These are phyloP conservation scores for Rhizopogon sp. DNA, from an alignment of 768 basidiomycete species.

Conservation along the genomic window DNA sequence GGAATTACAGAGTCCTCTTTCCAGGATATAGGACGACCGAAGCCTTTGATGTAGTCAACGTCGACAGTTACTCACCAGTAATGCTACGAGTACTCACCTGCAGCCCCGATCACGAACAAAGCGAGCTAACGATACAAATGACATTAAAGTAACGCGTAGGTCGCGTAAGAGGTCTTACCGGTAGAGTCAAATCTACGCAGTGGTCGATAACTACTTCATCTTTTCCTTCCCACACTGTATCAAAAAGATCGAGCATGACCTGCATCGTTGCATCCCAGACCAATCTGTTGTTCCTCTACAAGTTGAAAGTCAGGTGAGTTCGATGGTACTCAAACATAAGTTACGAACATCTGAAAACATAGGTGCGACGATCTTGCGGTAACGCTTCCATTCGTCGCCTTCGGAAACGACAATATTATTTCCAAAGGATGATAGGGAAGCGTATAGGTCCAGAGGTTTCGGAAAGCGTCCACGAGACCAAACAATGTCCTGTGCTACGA, in stretches of 20 bases:
- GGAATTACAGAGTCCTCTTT: slow-evolving; percentile 36
- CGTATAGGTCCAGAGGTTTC: slow-evolving; percentile 48
- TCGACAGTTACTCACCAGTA: background rate
- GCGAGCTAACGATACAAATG: slow-evolving; percentile 35
- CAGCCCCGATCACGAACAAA: slow-evolving; percentile 50
- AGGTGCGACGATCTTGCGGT: slow-evolving; percentile 58
- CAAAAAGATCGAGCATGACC: slow-evolving; percentile 39
- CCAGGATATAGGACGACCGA: slow-evolving; percentile 49
- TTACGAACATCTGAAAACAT: slow-evolving; percentile 41
- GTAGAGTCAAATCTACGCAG: slow-evolving; percentile 47
- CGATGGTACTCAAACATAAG: background rate
- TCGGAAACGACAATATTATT: slow-evolving; percentile 62
- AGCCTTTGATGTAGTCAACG: slow-evolving; percentile 28
- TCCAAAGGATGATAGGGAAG: slow-evolving; percentile 45
- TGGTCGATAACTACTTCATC: slow-evolving; percentile 39
- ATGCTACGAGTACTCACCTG: slow-evolving; percentile 28
- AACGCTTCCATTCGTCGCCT: slow-evolving; percentile 61
- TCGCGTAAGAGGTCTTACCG: slow-evolving; percentile 28
- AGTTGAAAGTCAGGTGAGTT: background rate
- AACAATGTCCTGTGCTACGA: slow-evolving; percentile 14
- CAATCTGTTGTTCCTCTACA: slow-evolving; percentile 25
- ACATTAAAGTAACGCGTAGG: slow-evolving; percentile 14
- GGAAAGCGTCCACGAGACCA: slow-evolving; percentile 35
- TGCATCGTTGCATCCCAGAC: slow-evolving; percentile 43
- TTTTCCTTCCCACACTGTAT: slow-evolving; percentile 43